Evolutionary conservation across 2,329 filamentous ascomycete genomes (phyloP), one percentile per base, ranked within the genome.

Genomic region (Alternaria sp.): DNA sequence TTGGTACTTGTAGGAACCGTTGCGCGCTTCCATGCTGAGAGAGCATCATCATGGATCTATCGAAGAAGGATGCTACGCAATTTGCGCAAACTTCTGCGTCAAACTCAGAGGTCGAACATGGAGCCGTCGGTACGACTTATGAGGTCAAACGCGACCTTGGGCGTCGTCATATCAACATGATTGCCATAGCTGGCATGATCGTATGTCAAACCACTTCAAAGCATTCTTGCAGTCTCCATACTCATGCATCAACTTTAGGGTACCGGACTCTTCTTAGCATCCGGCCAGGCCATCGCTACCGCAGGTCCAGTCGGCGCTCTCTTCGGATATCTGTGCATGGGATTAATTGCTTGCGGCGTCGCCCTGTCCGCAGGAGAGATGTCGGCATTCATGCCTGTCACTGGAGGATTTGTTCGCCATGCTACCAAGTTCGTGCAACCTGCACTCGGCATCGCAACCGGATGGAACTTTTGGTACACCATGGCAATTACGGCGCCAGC

Each of bases 221-320:
- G 6, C 28, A 28, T 15, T 18, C 28, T 8, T 10, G 14, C 3
- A 8, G 1, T 49, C 5, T 2, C 18, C 3, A 23, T 37, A 41
- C 50, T 54, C 14, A 54, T 10, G 50, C 50, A 54, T 2, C 21
- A 54, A 21, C 26, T 54, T 4, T 23, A 54, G 50, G 77, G 73
- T 44, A 87, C 85, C 3, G 86, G 86, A 63, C 76, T 87, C 0
- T 87, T 88, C 73, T 79, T 88, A 10, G 84, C 84, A 50, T 84
- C 85, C 1, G 87, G 86, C 43, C 79, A 82, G 63, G 84, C 85
- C 1, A 83, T 88, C 30, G 81, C 82, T 23, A 83, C 81, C 23
- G 86, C 82, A 26, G 86, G 85, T 4, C 86, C 86, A 3, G 78
- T 86, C 1, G 84, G 84, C 21, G 80, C 86, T 25, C 76, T 88